These are phyloP conservation scores for Suhomyces tanzawaensis DNA, from an alignment of 805 yeast species.

Conservation along the genomic window DNA sequence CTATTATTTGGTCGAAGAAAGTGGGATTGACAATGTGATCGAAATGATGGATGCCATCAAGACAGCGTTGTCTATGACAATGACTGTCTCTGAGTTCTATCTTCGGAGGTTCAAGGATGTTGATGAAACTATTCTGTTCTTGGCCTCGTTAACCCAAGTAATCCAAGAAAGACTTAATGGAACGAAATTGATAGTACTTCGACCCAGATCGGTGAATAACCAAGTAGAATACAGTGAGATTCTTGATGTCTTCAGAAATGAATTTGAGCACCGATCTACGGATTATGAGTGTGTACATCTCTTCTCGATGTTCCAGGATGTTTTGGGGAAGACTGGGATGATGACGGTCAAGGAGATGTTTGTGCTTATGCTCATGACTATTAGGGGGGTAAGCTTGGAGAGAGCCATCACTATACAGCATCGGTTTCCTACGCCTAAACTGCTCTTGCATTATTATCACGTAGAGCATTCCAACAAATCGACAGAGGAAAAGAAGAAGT, in stretches of 20 bases:
- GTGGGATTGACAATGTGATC: slow-evolving; percentile 35
- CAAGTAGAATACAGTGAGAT: slow-evolving; percentile 50
- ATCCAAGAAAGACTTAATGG: slow-evolving; percentile 37
- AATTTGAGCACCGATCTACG: slow-evolving; percentile 35
- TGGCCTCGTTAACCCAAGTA: slow-evolving; percentile 47
- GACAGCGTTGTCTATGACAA: slow-evolving; percentile 71
- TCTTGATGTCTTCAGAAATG: slow-evolving; percentile 41
- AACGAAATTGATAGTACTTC: slow-evolving; percentile 44
- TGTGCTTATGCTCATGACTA: slow-evolving; percentile 71
- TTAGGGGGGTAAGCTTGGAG: slow-evolving; percentile 79
- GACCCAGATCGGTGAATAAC: slow-evolving; percentile 47
- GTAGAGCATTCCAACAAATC: slow-evolving; percentile 16
- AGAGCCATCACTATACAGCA: slow-evolving; percentile 78
- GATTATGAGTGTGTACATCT: slow-evolving; percentile 37
- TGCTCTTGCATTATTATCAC: slow-evolving; percentile 50
- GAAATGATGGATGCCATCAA: slow-evolving; percentile 63
- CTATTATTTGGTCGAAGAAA: slow-evolving; percentile 80
- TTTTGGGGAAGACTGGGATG: slow-evolving; percentile 67
- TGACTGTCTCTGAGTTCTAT: slow-evolving; percentile 64
- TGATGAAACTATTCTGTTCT: slow-evolving; percentile 69
- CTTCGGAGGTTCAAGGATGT: slow-evolving; percentile 66
- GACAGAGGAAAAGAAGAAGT: slow-evolving; percentile 26
- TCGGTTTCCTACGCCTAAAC: slow-evolving; percentile 65
- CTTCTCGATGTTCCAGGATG: slow-evolving; percentile 51
- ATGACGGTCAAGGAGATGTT: slow-evolving; percentile 75